Conservation (phyloP, 1,284 basidiomycete species). For the Xanthoconium separans region DNA sequence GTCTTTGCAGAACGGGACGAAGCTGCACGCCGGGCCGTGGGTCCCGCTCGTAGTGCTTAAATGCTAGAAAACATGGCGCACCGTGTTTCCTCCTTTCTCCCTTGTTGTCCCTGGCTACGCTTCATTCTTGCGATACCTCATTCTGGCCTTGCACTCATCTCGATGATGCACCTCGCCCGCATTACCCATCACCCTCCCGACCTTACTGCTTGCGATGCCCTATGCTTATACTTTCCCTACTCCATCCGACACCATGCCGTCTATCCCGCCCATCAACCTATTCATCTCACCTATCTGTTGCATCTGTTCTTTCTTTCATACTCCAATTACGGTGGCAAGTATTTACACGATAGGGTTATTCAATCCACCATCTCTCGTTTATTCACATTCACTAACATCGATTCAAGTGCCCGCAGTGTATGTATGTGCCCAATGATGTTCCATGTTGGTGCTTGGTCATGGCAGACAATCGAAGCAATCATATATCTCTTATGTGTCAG, state of each 20-base stretch:
- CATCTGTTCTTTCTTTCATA: neutral
- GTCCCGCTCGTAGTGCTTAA: constrained; percentile 26
- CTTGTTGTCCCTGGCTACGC: neutral
- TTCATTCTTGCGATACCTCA: constrained; percentile 15
- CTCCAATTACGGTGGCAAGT: constrained; percentile 1
- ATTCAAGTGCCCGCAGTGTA: too few relatives aligned
- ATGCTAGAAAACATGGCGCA: neutral
- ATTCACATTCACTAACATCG: neutral
- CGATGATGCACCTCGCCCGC: constrained; percentile 5
- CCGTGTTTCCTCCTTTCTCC: neutral
- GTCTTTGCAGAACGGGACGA: constrained; percentile 30
- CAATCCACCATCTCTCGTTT: constrained; percentile 15
- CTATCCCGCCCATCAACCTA: neutral
- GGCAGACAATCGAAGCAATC: too few relatives aligned
- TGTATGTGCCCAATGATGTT: too few relatives aligned
- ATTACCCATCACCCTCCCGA: neutral
- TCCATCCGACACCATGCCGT: constrained; percentile 11
- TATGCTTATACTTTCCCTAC: neutral
- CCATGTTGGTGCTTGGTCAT: too few relatives aligned
- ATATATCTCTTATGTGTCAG: too few relatives aligned
- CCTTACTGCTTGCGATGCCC: constrained; percentile 5
- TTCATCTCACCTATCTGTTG: constrained; percentile 8
- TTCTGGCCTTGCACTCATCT: constrained; percentile 4
- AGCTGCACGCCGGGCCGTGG: constrained; percentile 30
- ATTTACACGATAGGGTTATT: constrained; percentile 14